Conservation (phyloP, 306 rosid genomes). For the Glycine tomentella region DNA sequence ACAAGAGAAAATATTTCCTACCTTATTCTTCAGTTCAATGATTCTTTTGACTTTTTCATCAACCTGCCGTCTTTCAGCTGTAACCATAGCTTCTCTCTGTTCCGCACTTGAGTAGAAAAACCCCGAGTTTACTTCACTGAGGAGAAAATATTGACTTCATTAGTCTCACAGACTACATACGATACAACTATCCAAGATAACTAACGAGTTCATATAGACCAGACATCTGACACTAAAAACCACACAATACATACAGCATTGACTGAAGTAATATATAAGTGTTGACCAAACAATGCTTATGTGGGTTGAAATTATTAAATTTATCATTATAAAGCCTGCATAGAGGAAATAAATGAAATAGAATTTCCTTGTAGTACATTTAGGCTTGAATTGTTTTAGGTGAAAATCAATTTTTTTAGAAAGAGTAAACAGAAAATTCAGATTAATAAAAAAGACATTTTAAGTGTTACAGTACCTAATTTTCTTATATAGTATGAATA, state of each 20-base stretch:
- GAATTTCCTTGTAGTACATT: neutral
- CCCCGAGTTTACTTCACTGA: conserved; percentile 95
- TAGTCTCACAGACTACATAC: conserved; percentile 23
- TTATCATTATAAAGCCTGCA: neutral
- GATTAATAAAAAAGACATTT: neutral
- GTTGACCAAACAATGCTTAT: neutral
- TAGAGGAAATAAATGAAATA: neutral
- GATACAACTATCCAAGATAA: conserved; percentile 1
- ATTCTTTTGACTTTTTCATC: conserved; percentile 89
- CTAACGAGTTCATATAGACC: conserved; percentile 3
- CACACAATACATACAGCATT: neutral
- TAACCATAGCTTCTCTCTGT: conserved; percentile 96
- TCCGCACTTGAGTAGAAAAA: conserved; percentile 99
- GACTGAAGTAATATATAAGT: neutral
- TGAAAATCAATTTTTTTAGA: neutral
- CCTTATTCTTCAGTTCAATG: conserved; percentile 91
- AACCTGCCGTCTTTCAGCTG: conserved; percentile 91
- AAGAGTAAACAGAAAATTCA: conserved; percentile 12
- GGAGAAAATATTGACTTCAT: conserved; percentile 43
- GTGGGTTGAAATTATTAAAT: neutral
- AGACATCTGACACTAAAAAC: neutral
- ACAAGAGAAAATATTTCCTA: conserved; percentile 23
- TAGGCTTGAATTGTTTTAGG: neutral
- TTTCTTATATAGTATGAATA: neutral
- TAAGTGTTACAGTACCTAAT: neutral